phyloP scores from a whole-genome alignment of 2,329 filamentous ascomycete species.

The Claviceps lovelessii region DNA sequence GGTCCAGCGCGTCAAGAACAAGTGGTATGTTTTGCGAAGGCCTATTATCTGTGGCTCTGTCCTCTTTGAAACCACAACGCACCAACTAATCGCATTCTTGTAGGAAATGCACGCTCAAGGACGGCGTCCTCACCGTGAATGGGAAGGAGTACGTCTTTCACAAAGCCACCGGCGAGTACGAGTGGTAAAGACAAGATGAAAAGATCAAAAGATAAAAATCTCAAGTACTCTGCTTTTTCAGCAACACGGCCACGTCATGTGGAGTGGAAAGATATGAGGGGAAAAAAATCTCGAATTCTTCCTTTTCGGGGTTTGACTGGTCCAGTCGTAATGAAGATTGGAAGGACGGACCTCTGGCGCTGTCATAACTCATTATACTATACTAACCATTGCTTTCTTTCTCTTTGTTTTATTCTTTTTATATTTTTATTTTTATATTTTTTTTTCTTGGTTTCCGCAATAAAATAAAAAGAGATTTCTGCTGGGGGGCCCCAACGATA shows the following conservation, averaged over 20 bases:
- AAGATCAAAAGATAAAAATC: background rate
- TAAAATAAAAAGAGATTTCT: no score
- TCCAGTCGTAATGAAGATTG: no score
- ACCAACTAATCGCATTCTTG: background rate
- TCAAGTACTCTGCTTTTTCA: background rate
- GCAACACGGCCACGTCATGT: background rate
- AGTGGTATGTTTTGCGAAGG: constrained; percentile 45
- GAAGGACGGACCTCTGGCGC: no score
- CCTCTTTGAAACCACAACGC: constrained; percentile 3
- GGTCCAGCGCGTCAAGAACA: constrained; percentile 97
- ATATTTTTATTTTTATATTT: no score
- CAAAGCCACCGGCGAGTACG: constrained; percentile 93
- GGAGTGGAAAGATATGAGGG: background rate
- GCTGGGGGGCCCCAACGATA: no score
- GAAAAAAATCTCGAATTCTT: background rate
- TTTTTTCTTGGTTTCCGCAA: no score
- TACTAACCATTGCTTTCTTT: no score
- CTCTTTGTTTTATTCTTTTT: no score
- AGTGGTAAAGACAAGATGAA: constrained; percentile 52
- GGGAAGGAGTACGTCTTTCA: constrained; percentile 96
- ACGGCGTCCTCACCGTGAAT: constrained; percentile 84
- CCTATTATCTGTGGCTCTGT: constrained; percentile 1
- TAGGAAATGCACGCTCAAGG: constrained; percentile 95
- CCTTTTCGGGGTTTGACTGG: no score
- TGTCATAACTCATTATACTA: no score